Percentiles rank a stretch among this genome's conserved stretches.
Evolutionary conservation across 2,329 filamentous ascomycete genomes (phyloP).

Genomic region (Tolypocladium pustulatum): DNA sequence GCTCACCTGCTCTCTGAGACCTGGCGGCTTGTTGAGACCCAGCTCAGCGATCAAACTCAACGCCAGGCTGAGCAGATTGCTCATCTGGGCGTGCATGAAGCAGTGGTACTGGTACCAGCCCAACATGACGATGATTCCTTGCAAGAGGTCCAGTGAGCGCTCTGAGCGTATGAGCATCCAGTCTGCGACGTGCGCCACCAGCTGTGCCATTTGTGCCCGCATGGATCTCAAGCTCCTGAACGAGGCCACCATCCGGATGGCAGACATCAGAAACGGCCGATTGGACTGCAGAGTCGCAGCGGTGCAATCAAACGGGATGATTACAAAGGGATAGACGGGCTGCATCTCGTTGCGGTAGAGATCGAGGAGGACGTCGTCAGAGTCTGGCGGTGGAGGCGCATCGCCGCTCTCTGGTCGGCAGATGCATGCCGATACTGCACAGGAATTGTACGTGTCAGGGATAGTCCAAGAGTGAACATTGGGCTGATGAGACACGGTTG

Average conservation of each 20-base stretch:
- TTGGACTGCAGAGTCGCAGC: slow-evolving; percentile 25
- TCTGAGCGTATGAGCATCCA: slow-evolving; percentile 38
- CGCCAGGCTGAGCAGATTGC: slow-evolving; percentile 38
- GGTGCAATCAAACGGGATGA: slow-evolving; percentile 24
- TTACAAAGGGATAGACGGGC: slow-evolving; percentile 35
- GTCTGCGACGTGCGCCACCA: slow-evolving; percentile 35
- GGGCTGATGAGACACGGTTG: slow-evolving; percentile 6
- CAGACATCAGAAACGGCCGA: slow-evolving; percentile 36
- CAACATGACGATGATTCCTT: slow-evolving; percentile 36
- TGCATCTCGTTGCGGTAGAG: slow-evolving; percentile 33
- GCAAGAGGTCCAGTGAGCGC: slow-evolving; percentile 37
- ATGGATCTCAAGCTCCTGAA: slow-evolving; percentile 35
- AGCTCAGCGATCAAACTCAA: slow-evolving; percentile 35
- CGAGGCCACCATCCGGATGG: slow-evolving; percentile 39
- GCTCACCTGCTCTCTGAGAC: slow-evolving; percentile 28
- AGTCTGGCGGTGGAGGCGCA: slow-evolving; percentile 27
- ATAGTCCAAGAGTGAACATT: slow-evolving; percentile 17
- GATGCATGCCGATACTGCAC: slow-evolving; percentile 34
- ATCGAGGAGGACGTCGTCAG: slow-evolving; percentile 34
- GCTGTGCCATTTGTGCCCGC: slow-evolving; percentile 36
- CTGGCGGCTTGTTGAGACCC: slow-evolving; percentile 31
- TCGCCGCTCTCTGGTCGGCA: slow-evolving; percentile 31
- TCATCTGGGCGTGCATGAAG: slow-evolving; percentile 40
- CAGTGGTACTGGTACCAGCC: slow-evolving; percentile 46
- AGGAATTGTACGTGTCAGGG: slow-evolving; percentile 33